These are phyloP conservation scores for Biancaea sappan DNA, from an alignment of 306 rosid species.

Conservation along the genomic window DNA sequence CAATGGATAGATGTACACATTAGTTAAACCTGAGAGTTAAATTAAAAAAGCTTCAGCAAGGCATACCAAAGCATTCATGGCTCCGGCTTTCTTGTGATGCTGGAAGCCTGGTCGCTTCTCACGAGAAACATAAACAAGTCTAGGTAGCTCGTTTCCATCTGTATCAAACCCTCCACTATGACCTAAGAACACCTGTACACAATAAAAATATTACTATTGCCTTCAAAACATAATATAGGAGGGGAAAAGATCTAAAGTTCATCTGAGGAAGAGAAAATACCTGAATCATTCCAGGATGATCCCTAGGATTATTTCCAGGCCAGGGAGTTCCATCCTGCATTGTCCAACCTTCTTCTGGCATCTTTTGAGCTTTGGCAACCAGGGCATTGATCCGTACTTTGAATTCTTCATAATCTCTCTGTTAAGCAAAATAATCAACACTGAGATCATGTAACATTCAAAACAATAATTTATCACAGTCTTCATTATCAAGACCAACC, in stretches of 20 bases:
- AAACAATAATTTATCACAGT: conserved; percentile 10
- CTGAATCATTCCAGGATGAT: conserved; percentile 99
- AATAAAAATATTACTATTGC: conserved; percentile 31
- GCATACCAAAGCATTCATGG: conserved; percentile 99
- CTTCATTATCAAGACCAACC: conserved; percentile 39
- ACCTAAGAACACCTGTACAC: conserved; percentile 89
- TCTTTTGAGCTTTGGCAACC: conserved; percentile 97
- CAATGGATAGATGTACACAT: not conserved
- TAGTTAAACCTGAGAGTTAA: conserved; percentile 13
- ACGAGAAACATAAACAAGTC: conserved; percentile 99
- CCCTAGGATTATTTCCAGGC: conserved; percentile 99
- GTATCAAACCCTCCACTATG: conserved; percentile 99
- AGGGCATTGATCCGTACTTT: conserved; percentile 89
- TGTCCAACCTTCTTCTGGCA: conserved; percentile 99
- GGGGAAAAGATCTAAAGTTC: conserved; percentile 6
- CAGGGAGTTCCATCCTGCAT: conserved; percentile 99
- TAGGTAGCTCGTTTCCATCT: conserved; percentile 98
- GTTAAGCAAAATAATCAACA: conserved; percentile 33
- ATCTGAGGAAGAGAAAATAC: conserved; percentile 45
- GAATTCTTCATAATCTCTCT: conserved; percentile 99
- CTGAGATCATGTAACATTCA: conserved; percentile 9
- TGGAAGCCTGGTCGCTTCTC: conserved; percentile 99
- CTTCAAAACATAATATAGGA: not conserved
- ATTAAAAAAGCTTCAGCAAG: conserved; percentile 19
- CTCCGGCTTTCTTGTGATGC: conserved; percentile 99